Base-by-base conservation (phyloP, 192 early-diverging fungal genomes). In the Coemansia sp. region DNA sequence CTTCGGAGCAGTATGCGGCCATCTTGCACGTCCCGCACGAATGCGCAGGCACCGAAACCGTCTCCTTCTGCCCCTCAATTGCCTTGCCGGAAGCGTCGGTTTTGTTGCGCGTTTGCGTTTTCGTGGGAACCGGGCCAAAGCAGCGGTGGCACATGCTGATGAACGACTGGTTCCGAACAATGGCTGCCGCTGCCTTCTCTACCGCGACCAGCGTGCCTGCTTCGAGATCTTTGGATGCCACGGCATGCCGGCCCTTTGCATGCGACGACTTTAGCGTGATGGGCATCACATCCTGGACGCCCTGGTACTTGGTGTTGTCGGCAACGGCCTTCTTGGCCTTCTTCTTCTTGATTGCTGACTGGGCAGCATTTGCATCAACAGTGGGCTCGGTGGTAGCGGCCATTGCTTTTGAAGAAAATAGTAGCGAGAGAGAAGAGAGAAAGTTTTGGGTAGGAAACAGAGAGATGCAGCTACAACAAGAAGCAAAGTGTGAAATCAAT, bases 1-100 rank as follows among this genome's bases (percentile, higher is more conserved):
- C 58, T n/a, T 80, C 61, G 8, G 79, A 81, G 74, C 85, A 87
- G 60, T 82, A 86, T 50, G 59, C 68, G 36, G 73, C 63, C 72
- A 76, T 65, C 61, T 68, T 64, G 75, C 84, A 84, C 55, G 66
- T 40, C 16, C 20, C 50, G 52, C 66, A 77, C 56, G 68, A 55
- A 28, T 57, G 59, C 10, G 51, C 42, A 2, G 65, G 70, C 19
- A 70, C 68, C 9, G 28, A 47, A 16, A 63, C 10, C 35, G 39
- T 37, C 47, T 69, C 68, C 41, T 72, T 37, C 63, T 75, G 58
- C 35, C 63, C 58, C 20, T 43, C 42, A 41, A 79, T 45, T 59
- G 44, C 52, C 43, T 47, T 68, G 49, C 50, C 76, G 46, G 64
- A 59, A 33, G 57, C 78, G 60, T 61, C 70, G 42, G 69, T 54